phyloP scores from a whole-genome alignment of 352 stramenopile species.

The Globisporangium cylindrosporum region DNA sequence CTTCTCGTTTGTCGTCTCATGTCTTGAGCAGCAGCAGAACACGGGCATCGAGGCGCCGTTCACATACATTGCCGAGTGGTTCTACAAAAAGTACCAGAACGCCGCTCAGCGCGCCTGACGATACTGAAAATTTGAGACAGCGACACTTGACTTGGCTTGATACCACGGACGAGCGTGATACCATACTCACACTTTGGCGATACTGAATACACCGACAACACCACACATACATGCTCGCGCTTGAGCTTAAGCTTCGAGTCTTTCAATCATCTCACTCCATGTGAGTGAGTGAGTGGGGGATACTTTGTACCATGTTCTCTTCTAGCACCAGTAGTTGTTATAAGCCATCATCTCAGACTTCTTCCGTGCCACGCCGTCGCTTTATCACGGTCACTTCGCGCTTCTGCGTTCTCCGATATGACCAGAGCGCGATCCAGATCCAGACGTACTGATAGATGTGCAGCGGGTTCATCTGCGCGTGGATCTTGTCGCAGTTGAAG shows the following conservation, averaged over 20 bases:
- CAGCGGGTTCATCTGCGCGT: conserved; percentile 30
- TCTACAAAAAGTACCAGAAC: conserved; percentile 83
- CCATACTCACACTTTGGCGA: neutral
- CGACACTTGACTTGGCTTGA: neutral
- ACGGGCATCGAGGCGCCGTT: conserved; percentile 72
- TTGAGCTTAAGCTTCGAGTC: neutral
- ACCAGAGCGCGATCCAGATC: conserved; percentile 19
- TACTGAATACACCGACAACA: neutral
- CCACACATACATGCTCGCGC: neutral
- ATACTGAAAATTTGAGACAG: neutral
- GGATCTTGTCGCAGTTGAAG: conserved; percentile 38
- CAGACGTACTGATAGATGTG: conserved; percentile 33
- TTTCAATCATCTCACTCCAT: neutral
- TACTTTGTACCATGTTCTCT: neutral
- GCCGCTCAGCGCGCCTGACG: conserved; percentile 48
- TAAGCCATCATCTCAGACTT: neutral
- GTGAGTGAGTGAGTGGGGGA: neutral
- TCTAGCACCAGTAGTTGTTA: neutral
- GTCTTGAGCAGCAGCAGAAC: conserved; percentile 58
- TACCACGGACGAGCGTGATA: neutral
- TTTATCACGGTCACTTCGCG: neutral
- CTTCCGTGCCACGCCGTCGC: neutral
- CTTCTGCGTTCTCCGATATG: conserved; percentile 16
- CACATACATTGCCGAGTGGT: conserved; percentile 76
- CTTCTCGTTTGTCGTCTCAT: neutral